Evolutionary conservation across 805 yeast species (phyloP), one percentile per base, ranked within the genome.

Genomic region (Nakazawaea sp.): DNA sequence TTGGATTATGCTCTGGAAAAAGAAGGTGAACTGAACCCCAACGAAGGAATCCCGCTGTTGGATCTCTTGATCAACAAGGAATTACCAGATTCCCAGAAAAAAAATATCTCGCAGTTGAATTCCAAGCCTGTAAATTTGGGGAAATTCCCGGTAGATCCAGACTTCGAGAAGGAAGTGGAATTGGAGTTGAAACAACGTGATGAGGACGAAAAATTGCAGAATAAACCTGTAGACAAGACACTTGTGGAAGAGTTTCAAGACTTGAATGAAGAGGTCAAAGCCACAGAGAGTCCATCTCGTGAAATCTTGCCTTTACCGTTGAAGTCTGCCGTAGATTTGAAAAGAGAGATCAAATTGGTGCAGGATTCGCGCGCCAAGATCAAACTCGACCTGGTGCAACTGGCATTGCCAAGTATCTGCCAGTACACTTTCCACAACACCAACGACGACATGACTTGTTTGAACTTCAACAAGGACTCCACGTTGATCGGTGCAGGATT

Each of bases 381-480:
- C 42, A 72, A 67, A 46, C 56, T 90, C 35, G 84, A 78, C 18
- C 67, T 80, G 4, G 59, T 73, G 23, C 96, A 84, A 59, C 82
- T 94, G 4, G 67, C 87, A 17, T 74, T 90, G 18, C 98, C 98
- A 17, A 83, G 95, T 40, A 95, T 90, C 25, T 92, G 97, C 59
- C 86, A 90, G 95, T 92, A 92, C 64, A 90, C 97, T 1, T 89
- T 92, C 64, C 98, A 92, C 66, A 92, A 92, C 60, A 85, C 97
- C 9, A 81, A 86, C 54, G 81, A 82, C 46, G 94, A 84, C 43
- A 65, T 92, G 70, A 84, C 94, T n/a, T 76, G 88, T 34, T 55
- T 90, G 32, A 84, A 80, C 45, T 90, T 90, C 64, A 87, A 90
- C 50, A 84, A 81, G 36, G 97, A 90, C 57, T 78, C 90, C 13